phyloP scores from a whole-genome alignment of 768 basidiomycete species.

The Crepidotus variabilis region DNA sequence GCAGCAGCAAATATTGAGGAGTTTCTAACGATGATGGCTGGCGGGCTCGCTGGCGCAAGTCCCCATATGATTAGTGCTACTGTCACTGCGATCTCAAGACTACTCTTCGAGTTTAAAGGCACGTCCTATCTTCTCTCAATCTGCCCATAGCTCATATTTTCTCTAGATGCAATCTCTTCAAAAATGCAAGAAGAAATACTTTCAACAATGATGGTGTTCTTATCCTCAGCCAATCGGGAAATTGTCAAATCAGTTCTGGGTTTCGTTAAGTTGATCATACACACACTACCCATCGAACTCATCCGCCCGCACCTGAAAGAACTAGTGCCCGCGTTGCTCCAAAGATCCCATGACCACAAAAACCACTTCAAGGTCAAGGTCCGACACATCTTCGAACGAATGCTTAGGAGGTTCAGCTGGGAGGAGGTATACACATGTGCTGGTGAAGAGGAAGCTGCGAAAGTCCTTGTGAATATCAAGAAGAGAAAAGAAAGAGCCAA shows the following conservation, averaged over 20 bases:
- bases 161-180: slow-evolving; percentile 59
- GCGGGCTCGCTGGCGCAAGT: slow-evolving; percentile 87
- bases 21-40: slow-evolving; percentile 95
- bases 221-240: slow-evolving; percentile 92
- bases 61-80: slow-evolving; percentile 99
- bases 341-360: slow-evolving; percentile 97
- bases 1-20: slow-evolving; percentile 81
- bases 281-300: slow-evolving; percentile 70
- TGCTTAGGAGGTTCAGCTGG: slow-evolving; percentile 88
- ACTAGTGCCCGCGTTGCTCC: slow-evolving; percentile 80
- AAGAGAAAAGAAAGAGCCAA: slow-evolving; percentile 94
- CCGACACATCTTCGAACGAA: slow-evolving; percentile 93
- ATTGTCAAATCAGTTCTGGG: slow-evolving; percentile 97
- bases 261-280: slow-evolving; percentile 90
- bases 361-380: slow-evolving; percentile 99
- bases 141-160: not conserved
- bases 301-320: slow-evolving; percentile 73
- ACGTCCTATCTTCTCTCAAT: slow-evolving; percentile 10
- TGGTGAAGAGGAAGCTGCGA: slow-evolving; percentile 76
- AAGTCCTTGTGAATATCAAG: slow-evolving; percentile 91
- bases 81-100: slow-evolving; percentile 87
- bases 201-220: slow-evolving; percentile 83
- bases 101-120: slow-evolving; percentile 97
- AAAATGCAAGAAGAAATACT: slow-evolving; percentile 82
- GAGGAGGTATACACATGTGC: slow-evolving; percentile 75